phyloP scores from a whole-genome alignment of 2,329 filamentous ascomycete species.

The Hymenoscyphus fraxineus region DNA sequence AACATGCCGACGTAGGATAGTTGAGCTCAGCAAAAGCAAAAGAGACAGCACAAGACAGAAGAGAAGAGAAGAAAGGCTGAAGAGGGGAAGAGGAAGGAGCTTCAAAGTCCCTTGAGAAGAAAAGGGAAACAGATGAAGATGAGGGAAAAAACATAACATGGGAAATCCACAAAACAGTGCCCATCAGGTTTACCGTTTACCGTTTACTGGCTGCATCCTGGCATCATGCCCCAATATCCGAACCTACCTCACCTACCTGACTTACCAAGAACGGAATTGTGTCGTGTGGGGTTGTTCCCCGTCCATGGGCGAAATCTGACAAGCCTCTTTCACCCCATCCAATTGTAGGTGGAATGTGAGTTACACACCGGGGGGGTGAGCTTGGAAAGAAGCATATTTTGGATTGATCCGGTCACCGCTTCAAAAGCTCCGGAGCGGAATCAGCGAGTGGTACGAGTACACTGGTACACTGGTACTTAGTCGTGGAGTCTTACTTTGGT shows the following conservation, averaged over 20 bases:
- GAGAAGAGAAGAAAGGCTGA: background rate
- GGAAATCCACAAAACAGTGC: background rate
- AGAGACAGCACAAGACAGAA: background rate
- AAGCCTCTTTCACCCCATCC: background rate
- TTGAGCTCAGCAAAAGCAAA: background rate
- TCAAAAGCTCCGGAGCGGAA: background rate
- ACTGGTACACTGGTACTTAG: background rate
- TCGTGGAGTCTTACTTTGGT: no score
- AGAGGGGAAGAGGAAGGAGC: background rate
- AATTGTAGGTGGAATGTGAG: background rate
- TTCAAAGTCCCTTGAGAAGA: background rate
- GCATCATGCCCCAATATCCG: background rate
- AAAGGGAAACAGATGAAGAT: background rate
- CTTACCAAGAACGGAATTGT: background rate
- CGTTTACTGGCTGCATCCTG: background rate
- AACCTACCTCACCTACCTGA: background rate
- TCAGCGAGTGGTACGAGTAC: no score
- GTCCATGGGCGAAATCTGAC: background rate
- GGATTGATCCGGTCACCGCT: background rate
- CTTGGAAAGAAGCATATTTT: background rate
- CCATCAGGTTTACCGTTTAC: background rate
- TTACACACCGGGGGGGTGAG: background rate
- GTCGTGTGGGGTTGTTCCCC: background rate
- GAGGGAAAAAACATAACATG: background rate
- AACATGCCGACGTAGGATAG: conserved; percentile 2